phyloP scores from a whole-genome alignment of 2,329 filamentous ascomycete species.

The Zalaria obscura region DNA sequence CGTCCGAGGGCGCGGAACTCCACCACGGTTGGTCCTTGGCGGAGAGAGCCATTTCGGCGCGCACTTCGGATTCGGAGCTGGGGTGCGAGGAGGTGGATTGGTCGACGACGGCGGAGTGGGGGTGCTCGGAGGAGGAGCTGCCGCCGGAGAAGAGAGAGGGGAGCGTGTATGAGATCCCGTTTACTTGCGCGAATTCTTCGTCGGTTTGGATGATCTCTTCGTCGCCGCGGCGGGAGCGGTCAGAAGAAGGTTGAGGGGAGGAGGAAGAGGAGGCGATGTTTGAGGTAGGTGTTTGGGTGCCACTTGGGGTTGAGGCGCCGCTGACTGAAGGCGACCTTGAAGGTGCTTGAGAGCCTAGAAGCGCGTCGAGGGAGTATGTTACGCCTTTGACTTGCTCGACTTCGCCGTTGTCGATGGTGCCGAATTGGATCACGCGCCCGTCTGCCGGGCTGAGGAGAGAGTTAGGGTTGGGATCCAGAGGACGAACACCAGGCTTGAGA shows the following conservation, averaged over 20 bases:
- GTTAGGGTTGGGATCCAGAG: conserved; percentile 66
- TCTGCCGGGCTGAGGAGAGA: conserved; percentile 81
- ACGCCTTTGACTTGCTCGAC: conserved; percentile 99
- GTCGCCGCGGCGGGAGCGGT: conserved; percentile 25
- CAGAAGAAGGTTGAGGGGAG: conserved; percentile 17
- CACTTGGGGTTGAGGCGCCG: conserved; percentile 35
- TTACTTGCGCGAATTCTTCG: conserved; percentile 85
- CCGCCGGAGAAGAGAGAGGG: conserved; percentile 73
- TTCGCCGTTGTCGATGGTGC: conserved; percentile 79
- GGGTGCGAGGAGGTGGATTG: conserved; percentile 55
- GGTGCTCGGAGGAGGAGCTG: neutral
- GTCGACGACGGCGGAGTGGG: conserved; percentile 36
- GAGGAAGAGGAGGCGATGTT: conserved; percentile 22
- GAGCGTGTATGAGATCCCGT: conserved; percentile 89
- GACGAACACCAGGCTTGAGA: conserved; percentile 75
- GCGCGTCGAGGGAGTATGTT: conserved; percentile 89
- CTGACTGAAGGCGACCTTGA: no score
- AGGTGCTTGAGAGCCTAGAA: conserved; percentile 48
- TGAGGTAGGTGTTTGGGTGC: conserved; percentile 30
- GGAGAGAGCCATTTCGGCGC: conserved; percentile 65
- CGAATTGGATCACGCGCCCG: conserved; percentile 81
- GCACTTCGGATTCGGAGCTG: conserved; percentile 68
- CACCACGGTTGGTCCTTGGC: conserved; percentile 41
- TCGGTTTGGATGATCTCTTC: conserved; percentile 61
- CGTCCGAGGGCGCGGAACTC: conserved; percentile 20